phyloP scores from a whole-genome alignment of 805 yeast genomes.

The Kregervanrija delftensis region DNA sequence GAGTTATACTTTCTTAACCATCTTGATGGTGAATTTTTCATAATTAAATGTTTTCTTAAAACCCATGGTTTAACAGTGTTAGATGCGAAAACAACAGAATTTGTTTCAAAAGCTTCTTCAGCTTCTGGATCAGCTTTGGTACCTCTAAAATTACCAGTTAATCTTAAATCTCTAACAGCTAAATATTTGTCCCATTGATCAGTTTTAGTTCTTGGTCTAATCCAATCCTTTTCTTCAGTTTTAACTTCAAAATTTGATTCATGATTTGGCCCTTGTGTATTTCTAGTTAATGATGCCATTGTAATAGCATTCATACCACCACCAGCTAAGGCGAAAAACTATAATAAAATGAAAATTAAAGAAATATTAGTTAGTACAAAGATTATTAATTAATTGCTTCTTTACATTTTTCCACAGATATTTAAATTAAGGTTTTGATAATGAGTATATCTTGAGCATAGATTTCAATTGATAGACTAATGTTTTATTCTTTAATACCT shows the following conservation, averaged over 20 bases:
- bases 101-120: constrained; percentile 73
- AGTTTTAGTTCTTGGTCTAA: constrained; percentile 45
- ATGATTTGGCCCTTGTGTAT: constrained; percentile 29
- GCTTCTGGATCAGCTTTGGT: constrained; percentile 63
- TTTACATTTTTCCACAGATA: not conserved
- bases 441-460: no score
- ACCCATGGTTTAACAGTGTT: constrained; percentile 31
- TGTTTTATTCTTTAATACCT: no score
- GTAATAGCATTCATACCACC: constrained; percentile 34
- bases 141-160: constrained; percentile 70
- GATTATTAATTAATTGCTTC: not conserved
- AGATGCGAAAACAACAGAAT: constrained; percentile 36
- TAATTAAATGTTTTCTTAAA: constrained; percentile 31
- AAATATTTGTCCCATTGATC: constrained; percentile 48
- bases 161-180: constrained; percentile 69
- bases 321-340: constrained; percentile 49
- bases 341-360: not conserved
- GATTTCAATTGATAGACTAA: no score
- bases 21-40: constrained; percentile 33
- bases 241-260: constrained; percentile 34
- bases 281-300: constrained; percentile 24
- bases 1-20: constrained; percentile 30
- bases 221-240: constrained; percentile 37
- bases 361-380: constrained; percentile 1
- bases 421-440: not conserved